Evolutionary conservation across 2,329 filamentous ascomycete genomes (phyloP), one percentile per base, ranked within the genome.

Genomic region (Trichoderma sp.): DNA sequence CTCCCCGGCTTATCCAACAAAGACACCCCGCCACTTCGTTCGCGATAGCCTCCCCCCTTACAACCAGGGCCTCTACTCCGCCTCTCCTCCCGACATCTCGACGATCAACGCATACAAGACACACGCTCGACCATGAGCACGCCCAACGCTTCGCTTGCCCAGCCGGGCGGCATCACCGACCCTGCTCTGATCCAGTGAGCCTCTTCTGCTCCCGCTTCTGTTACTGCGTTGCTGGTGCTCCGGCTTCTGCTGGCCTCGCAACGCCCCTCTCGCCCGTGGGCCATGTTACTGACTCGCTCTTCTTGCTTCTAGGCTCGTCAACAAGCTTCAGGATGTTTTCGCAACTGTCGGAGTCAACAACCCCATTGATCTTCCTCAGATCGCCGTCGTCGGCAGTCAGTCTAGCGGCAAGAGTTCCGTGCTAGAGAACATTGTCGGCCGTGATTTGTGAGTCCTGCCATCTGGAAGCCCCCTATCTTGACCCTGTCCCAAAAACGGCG

Each of bases 381-480:
- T 99, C 82, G 95, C 92, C 77, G 96, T 99, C 77, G 96, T 99
- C 72, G 96, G 96, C 80, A 98, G 95, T 83, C 96, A 99, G 86
- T 99, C 96, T 24, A 98, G 95, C 83, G 96, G 96, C 85, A 99
- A 99, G 91, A 98, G 94, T 88, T 99, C 96, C 21, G 96, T 99
- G 77, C 85, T 99, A 79, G 96, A 99, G 84, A 99, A 99, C 81
- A 99, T 99, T 79, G 96, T 99, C 72, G 96, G 96, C 73, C 90
- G 96, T 86, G 96, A 99, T 85, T 99, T 99, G 95, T 98, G 88
- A 86, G 93, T 87, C 73, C 71, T 56, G 28, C 24, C 53, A 51
- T 47, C 24, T 18, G 34, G 53, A 12, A 36, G 9, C 62, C 67
- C 57, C 39, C 58, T 70, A 28, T 53, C 67, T 18, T 12, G 39